phyloP scores from a whole-genome alignment of 192 early-diverging fungal genomes.

The Entophlyctis luteolus region DNA sequence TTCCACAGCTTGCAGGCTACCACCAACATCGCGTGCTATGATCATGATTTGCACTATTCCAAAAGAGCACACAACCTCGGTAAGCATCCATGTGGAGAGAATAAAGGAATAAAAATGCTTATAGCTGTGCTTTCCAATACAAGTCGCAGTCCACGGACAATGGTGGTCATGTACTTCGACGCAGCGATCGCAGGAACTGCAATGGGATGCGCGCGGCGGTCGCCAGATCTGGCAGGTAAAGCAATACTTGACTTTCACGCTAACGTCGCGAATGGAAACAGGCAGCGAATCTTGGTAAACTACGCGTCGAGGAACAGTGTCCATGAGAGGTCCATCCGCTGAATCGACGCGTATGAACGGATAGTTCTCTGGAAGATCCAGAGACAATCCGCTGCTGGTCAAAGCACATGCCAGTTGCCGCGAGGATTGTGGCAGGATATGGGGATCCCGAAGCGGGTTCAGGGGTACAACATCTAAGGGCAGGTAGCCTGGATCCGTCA shows the following conservation, averaged over 20 bases:
- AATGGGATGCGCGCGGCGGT: slow-evolving; percentile 84
- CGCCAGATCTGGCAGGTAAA: slow-evolving; percentile 84
- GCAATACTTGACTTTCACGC: slow-evolving; percentile 81
- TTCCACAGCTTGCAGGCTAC: slow-evolving; percentile 40
- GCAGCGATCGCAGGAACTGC: slow-evolving; percentile 84
- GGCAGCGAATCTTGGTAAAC: slow-evolving; percentile 16
- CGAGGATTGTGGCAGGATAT: background rate
- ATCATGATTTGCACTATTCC: too few relatives aligned
- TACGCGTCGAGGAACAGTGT: background rate
- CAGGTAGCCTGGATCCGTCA: slow-evolving; percentile 44
- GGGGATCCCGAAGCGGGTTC: background rate
- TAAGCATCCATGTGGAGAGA: slow-evolving; percentile 52
- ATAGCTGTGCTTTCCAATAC: slow-evolving; percentile 69
- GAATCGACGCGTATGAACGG: slow-evolving; percentile 9
- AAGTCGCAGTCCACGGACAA: slow-evolving; percentile 93
- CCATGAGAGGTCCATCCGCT: too few relatives aligned
- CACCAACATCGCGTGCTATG: too few relatives aligned
- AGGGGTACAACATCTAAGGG: background rate
- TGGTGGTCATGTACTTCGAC: slow-evolving; percentile 77
- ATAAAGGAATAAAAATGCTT: slow-evolving; percentile 82
- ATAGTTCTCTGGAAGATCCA: slow-evolving; percentile 8
- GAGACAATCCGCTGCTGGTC: too few relatives aligned
- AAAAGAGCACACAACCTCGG: slow-evolving; percentile 58
- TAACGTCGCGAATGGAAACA: slow-evolving; percentile 58
- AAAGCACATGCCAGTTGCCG: background rate